Evolutionary conservation across 345 rosid species (phyloP), one percentile per base, ranked within the genome.

Genomic region (Mangifera indica): DNA sequence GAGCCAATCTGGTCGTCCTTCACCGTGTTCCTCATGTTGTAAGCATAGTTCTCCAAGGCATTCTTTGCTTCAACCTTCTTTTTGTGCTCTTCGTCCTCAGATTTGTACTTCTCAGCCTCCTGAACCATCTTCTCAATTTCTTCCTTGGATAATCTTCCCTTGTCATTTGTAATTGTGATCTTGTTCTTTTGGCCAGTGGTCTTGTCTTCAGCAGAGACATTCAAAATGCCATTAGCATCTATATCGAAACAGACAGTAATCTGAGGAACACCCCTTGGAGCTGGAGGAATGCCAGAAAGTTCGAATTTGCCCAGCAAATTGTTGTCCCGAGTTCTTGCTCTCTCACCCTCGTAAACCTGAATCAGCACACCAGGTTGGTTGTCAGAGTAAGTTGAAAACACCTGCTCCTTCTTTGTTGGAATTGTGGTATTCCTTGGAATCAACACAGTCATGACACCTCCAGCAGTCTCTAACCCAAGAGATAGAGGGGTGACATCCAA

Each of bases 181-280:
- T 88, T 86, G 72, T 86, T 87, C 89, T 87, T 87, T 75, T 86
- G 89, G 0, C 92, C 89, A 0, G 92, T 87, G 7, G 89, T 86
- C 73, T 86, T 86, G 63, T 86, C 89, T 63, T 86, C 92, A 1
- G 89, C 92, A 0, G 92, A 87, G 2, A 86, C 92, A 32, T 87
- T 87, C 72, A 87, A 17, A 42, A 82, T 82, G 3, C 82, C 82
- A 20, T 81, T 81, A 8, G 85, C 85, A 26, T 70, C 73, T 4
- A 70, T 70, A 10, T 70, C 73, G 2, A 70, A 70, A 26, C 73
- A 70, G 24, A 70, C 73, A n/a, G 54, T 58, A 9, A 70, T 71
- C 10, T 71, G 74, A 29, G 74, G 74, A 32, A 71, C 85, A 12
- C 85, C 85, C 70, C 85, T 73, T 2, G 81, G 85, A 17, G 85